Evolutionary conservation across 1,284 basidiomycete genomes (phyloP).

Genomic region (Ceratobasidium sp.): DNA sequence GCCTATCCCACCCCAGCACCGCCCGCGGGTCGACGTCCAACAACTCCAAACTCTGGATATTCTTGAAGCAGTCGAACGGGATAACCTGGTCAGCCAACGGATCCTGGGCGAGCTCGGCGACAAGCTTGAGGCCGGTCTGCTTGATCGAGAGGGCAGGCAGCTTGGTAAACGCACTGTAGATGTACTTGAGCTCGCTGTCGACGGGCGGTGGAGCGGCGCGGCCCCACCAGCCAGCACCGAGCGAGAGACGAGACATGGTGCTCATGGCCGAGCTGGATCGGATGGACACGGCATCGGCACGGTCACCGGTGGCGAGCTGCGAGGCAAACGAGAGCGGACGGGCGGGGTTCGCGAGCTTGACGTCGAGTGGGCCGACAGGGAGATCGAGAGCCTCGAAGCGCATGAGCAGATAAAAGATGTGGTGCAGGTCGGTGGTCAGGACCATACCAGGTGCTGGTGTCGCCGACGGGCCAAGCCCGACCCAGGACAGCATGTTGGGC

Average conservation of each 20-base stretch:
- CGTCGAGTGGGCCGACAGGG: constrained; percentile 82
- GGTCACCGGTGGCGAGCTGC: constrained; percentile 65
- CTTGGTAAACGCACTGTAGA: constrained; percentile 89
- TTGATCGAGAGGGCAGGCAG: constrained; percentile 78
- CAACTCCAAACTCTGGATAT: constrained; percentile 76
- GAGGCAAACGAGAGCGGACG: constrained; percentile 79
- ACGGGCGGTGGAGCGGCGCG: constrained; percentile 66
- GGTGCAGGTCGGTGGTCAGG: constrained; percentile 80
- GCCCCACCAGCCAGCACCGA: constrained; percentile 77
- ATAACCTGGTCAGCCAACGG: constrained; percentile 78
- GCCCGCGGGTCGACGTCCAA: constrained; percentile 84
- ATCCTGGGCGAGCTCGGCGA: constrained; percentile 77
- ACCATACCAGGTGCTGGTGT: constrained; percentile 65
- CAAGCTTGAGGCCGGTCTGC: constrained; percentile 69
- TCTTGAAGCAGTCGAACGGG: constrained; percentile 87
- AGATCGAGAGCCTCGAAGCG: constrained; percentile 83
- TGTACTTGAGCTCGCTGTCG: constrained; percentile 81
- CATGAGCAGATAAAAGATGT: constrained; percentile 88
- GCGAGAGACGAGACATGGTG: constrained; percentile 76
- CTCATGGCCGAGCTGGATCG: constrained; percentile 83
- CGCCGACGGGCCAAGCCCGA: constrained; percentile 57
- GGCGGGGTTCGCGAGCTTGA: constrained; percentile 73
- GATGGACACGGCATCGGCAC: constrained; percentile 79
- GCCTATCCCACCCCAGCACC: constrained; percentile 85
- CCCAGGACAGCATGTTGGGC: constrained; percentile 74